Evolutionary conservation across 1,284 basidiomycete genomes (phyloP), one percentile per base, ranked within the genome.

Genomic region (Phellopilus nigrolimitatus): DNA sequence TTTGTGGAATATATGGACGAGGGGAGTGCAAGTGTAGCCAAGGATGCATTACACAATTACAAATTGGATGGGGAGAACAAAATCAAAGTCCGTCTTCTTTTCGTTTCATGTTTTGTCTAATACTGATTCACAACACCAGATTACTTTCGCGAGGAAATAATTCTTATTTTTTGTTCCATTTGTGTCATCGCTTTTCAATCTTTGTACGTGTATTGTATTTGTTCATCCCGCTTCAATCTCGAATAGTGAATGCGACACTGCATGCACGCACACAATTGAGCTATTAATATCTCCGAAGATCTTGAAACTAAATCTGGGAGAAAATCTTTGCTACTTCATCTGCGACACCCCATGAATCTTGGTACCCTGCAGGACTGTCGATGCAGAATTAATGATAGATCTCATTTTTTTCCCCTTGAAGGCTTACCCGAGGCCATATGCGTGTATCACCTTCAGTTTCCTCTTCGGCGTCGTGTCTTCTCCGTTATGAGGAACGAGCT

Each of bases 1-100:
- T 97, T 97, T 75, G 91, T 97, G 68, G 94, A 97, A 67, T 97
- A 88, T 62, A 66, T 84, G 64, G 93, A 97, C 82, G 94, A 97
- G 67, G 79, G 74, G 37, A 88, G 86, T 57, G 88, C 93, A n/a
- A 84, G 81, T 12, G 81, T 88, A 33, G 94, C 94, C 27, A 95
- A 95, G 68, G 93, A 97, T 60, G 92, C 91, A 21, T 69, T 97
- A 63, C 93, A 97, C 79, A 95, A 97, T 67, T 94, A 93, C 80
- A 94, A 93, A 71, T 74, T 95, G 69, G 93, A 95, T 62, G 91
- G 91, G 39, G 92, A 94, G 71, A 91, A 91, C 71, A 95, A 95
- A 73, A 95, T 95, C 79, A 97, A 95, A 82, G 92, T 87, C 64
- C 55, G n/a, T 34, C 25, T 30, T 31, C 21, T 13, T 7, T 17